Base-by-base conservation (phyloP, 495 filamentous ascomycete genomes). In the Annulohypoxylon bovei region DNA sequence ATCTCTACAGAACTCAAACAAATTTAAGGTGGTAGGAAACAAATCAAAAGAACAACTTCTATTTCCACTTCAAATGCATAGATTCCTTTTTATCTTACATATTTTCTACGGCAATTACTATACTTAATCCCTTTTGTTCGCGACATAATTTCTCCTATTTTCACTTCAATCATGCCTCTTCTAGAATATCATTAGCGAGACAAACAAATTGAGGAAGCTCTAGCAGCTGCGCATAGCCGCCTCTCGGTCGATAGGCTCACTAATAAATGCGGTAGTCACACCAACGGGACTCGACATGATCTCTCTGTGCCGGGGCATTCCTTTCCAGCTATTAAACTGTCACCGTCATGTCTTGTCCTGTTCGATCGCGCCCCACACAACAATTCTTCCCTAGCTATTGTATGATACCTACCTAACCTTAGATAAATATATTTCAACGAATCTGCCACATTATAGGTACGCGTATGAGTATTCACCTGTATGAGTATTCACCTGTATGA, bases 221-320 rank as follows among this genome's bases (percentile, higher is more conserved):
- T 25, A 40, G 32, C 53, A 20, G 35, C 22, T 40, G 53, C 32
- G 14, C 28, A 33, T 28, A 28, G 52, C 32, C 32, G 53, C 22
- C 33, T 54, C 27, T 58, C 23, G 25, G 44, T 44, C 22, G 44
- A 46, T 46, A 39, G 25, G n/a, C 28, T 42, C 28, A 18, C 18
- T 12, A 5, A 11, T 33, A 7, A 52, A 16, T 42, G 54, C 35
- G 23, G 11, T 8, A 55, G 63, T 67, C 28, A n/a, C 54, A 66
- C 63, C 42, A 37, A 60, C 63, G 63, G 63, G 54, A 67, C 25
- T 59, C 55, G 46, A 67, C 63, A 67, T 67, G 27, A 59, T 59
- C 55, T 65, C 32, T 46, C 35, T 40, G 59, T 66, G 7, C 14
- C 35, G 25, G 25, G 37, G 23, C 58, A 32, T 11, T n/a, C 33